A percentile compares a stretch with the other conserved stretches of the same genome.
phyloP scores from a whole-genome alignment of 2,329 filamentous ascomycete genomes.

The Clathrospora elynae region DNA sequence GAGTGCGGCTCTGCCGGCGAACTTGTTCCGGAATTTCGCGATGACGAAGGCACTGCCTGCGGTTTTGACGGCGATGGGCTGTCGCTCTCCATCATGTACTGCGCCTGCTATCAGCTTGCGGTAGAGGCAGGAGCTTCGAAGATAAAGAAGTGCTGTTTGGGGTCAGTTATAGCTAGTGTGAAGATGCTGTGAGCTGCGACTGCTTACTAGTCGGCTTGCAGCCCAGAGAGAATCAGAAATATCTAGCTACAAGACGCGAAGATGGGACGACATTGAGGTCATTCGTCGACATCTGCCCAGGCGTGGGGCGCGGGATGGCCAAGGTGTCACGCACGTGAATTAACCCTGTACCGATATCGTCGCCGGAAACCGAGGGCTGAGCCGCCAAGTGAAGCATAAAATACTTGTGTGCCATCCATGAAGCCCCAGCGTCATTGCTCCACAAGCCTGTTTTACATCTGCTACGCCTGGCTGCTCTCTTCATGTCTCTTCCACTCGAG shows the following conservation, averaged over 20 bases:
- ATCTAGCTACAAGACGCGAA: slow-evolving; percentile 7
- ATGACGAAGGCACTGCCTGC: slow-evolving; percentile 36
- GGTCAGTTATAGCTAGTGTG: too few species aligned
- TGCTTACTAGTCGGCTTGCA: slow-evolving; percentile 1
- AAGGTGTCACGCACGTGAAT: slow-evolving; percentile 22
- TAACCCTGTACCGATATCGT: slow-evolving; percentile 8
- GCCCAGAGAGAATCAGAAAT: slow-evolving; percentile 3
- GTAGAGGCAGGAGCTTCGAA: slow-evolving; percentile 16
- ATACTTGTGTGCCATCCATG: slow-evolving; percentile 14
- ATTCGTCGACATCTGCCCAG: slow-evolving; percentile 23
- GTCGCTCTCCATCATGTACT: slow-evolving; percentile 28
- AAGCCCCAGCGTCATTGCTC: slow-evolving; percentile 21
- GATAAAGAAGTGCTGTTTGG: too few species aligned
- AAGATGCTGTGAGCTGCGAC: neutral
- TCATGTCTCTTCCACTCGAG: slow-evolving; percentile 5
- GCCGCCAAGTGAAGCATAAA: slow-evolving; percentile 23
- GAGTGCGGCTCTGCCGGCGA: slow-evolving; percentile 47
- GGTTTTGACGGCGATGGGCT: slow-evolving; percentile 32
- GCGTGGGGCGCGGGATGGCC: slow-evolving; percentile 29
- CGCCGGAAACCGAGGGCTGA: slow-evolving; percentile 21
- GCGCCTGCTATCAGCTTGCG: slow-evolving; percentile 10
- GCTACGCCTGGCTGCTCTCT: slow-evolving; percentile 1
- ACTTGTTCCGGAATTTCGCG: slow-evolving; percentile 31
- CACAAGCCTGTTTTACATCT: slow-evolving; percentile 5
- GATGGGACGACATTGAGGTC: slow-evolving; percentile 28